These are phyloP conservation scores for Penicillium cosmopolitanum DNA, from an alignment of 495 filamentous ascomycete genomes.

Conservation along the genomic window DNA sequence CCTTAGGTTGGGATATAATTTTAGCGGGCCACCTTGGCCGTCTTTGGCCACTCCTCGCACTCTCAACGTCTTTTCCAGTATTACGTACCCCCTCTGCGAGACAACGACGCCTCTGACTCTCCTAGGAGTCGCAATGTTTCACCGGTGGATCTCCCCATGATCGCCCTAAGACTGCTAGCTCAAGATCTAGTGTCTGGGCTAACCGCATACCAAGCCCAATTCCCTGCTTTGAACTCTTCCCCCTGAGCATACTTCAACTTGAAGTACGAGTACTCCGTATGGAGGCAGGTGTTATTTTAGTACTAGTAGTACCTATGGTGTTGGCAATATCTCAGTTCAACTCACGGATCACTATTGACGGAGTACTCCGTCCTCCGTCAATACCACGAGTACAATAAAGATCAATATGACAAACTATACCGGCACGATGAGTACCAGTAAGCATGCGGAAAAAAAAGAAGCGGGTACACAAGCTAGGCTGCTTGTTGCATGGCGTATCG, in stretches of 20 bases:
- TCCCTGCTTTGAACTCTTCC: slow-evolving; percentile 4
- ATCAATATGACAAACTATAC: background rate
- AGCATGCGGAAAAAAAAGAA: too few species aligned
- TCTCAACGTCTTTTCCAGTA: slow-evolving; percentile 2
- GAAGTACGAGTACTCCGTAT: background rate
- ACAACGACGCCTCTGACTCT: slow-evolving; percentile 8
- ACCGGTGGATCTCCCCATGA: slow-evolving; percentile 31
- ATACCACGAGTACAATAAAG: background rate
- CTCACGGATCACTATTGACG: too few species aligned
- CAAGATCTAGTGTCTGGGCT: slow-evolving; percentile 21
- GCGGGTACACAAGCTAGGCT: too few species aligned
- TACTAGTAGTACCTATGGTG: too few species aligned
- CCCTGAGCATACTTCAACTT: background rate
- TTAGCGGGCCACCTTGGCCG: background rate
- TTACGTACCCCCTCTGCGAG: slow-evolving; percentile 29
- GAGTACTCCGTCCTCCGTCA: background rate
- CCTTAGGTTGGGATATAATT: background rate
- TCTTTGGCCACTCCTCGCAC: background rate
- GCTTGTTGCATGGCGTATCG: too few species aligned
- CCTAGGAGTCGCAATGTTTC: slow-evolving; percentile 30
- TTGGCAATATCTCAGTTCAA: too few species aligned
- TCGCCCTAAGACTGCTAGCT: slow-evolving; percentile 27
- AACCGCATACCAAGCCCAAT: slow-evolving; percentile 15
- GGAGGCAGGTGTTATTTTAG: too few species aligned
- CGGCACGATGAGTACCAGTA: too few species aligned